Conservation (phyloP, 169 alveolate genomes). For the Miamiensis avidus region DNA sequence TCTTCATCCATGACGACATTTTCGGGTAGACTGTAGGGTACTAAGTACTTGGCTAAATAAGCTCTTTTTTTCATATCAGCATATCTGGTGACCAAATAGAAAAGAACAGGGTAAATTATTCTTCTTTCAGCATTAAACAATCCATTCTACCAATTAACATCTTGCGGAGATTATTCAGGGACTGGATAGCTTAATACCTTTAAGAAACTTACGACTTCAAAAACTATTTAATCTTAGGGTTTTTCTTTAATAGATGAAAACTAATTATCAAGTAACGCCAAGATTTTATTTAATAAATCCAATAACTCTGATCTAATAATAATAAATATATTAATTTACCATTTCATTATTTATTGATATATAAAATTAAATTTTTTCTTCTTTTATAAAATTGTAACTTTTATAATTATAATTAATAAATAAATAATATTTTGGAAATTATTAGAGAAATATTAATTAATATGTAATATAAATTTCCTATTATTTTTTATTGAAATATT, state of each 20-base stretch:
- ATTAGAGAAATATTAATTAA: too few species aligned
- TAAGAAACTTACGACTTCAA: slow-evolving; percentile 3
- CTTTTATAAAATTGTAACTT: too few species aligned
- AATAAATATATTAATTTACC: not conserved
- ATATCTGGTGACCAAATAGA: slow-evolving; percentile 27
- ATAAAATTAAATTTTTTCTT: too few species aligned
- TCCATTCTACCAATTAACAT: not conserved
- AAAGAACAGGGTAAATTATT: slow-evolving; percentile 30
- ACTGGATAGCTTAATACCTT: slow-evolving; percentile 22
- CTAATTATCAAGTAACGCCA: slow-evolving; percentile 1
- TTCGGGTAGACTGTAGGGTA: slow-evolving; percentile 38
- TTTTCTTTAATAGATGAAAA: slow-evolving; percentile 5
- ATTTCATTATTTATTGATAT: too few species aligned
- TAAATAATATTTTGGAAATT: too few species aligned
- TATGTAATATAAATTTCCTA: too few species aligned
- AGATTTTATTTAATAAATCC: slow-evolving; percentile 19
- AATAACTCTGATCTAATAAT: slow-evolving; percentile 2
- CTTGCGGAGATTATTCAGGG: slow-evolving; percentile 18
- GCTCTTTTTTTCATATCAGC: slow-evolving; percentile 43
- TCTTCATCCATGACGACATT: slow-evolving; percentile 42
- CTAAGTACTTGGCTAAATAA: slow-evolving; percentile 41
- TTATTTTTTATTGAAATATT: not conserved
- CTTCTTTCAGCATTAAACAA: slow-evolving; percentile 24
- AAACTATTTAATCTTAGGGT: slow-evolving; percentile 1
- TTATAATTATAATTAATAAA: too few species aligned